Evolutionary conservation across 2,329 filamentous ascomycete species (phyloP).

Genomic region (Talaromyces sp.): DNA sequence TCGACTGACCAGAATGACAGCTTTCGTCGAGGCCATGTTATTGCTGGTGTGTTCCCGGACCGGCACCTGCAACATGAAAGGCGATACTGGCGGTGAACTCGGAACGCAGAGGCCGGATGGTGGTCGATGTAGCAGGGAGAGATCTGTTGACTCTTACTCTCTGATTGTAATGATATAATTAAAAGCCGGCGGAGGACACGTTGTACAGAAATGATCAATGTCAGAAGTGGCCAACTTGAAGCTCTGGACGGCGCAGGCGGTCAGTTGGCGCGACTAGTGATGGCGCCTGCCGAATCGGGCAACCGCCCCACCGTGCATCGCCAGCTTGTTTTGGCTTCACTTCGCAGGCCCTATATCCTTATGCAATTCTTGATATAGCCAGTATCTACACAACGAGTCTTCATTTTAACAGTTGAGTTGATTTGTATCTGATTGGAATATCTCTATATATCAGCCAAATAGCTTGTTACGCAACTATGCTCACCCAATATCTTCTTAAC

Average conservation of each 20-base stretch:
- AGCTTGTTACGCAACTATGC: neutral
- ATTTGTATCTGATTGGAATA: neutral
- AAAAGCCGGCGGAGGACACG: neutral
- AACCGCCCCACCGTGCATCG: neutral
- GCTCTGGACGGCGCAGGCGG: neutral
- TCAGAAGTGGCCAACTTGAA: neutral
- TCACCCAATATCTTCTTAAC: neutral
- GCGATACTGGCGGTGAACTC: neutral
- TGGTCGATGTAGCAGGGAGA: neutral
- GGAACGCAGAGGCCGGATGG: neutral
- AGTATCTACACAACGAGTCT: neutral
- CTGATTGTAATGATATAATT: neutral
- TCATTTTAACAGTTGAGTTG: neutral
- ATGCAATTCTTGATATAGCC: neutral
- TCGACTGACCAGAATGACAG: constrained; percentile 75
- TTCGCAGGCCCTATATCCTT: neutral
- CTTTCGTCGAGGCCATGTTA: constrained; percentile 68
- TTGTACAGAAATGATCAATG: neutral
- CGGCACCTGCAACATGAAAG: constrained; percentile 41
- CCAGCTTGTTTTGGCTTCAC: neutral
- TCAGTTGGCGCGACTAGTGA: neutral
- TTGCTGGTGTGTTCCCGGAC: constrained; percentile 30
- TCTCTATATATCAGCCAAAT: neutral
- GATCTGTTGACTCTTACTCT: neutral
- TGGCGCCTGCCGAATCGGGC: neutral